phyloP scores from a whole-genome alignment of 2,329 filamentous ascomycete genomes.

The Arthrobotrys conoides region DNA sequence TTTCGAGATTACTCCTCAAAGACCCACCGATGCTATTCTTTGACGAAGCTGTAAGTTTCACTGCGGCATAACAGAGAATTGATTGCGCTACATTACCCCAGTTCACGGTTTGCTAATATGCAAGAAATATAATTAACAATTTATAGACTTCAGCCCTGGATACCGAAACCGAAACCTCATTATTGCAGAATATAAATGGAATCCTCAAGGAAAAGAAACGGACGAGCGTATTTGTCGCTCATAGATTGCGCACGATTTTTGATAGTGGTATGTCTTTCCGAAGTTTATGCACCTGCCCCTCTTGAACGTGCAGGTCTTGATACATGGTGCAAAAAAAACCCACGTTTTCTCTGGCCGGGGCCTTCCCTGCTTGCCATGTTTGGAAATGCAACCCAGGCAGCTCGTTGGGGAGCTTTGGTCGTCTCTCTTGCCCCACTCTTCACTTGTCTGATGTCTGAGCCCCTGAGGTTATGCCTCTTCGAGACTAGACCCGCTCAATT shows the following conservation, averaged over 20 bases:
- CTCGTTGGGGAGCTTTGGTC: conserved; percentile 37
- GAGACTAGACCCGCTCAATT: conserved; percentile 45
- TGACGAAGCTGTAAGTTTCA: conserved; percentile 79
- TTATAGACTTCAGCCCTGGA: conserved; percentile 83
- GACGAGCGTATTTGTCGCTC: conserved; percentile 95
- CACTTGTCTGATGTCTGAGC: conserved; percentile 37
- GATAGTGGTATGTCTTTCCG: conserved; percentile 73
- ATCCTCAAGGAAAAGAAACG: conserved; percentile 88
- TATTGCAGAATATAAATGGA: conserved; percentile 92
- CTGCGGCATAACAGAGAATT: conserved; percentile 56
- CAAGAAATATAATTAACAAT: conserved; percentile 43
- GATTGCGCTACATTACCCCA: conserved; percentile 17
- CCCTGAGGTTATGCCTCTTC: conserved; percentile 46
- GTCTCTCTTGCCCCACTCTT: conserved; percentile 43
- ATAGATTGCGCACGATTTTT: conserved; percentile 91
- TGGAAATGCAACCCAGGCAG: conserved; percentile 43
- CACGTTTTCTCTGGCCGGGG: conserved; percentile 46
- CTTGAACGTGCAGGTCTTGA: conserved; percentile 28
- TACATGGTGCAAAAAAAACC: conserved; percentile 53
- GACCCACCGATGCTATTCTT: conserved; percentile 93
- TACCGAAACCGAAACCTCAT: conserved; percentile 90
- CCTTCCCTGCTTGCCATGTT: conserved; percentile 44
- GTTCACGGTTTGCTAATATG: conserved; percentile 41
- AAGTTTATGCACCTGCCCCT: conserved; percentile 28
- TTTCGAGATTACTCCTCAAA: conserved; percentile 86